Percentiles rank a stretch among this genome's conserved stretches.
Conservation (phyloP, 805 yeast species). For the Teunomyces cretensis region DNA sequence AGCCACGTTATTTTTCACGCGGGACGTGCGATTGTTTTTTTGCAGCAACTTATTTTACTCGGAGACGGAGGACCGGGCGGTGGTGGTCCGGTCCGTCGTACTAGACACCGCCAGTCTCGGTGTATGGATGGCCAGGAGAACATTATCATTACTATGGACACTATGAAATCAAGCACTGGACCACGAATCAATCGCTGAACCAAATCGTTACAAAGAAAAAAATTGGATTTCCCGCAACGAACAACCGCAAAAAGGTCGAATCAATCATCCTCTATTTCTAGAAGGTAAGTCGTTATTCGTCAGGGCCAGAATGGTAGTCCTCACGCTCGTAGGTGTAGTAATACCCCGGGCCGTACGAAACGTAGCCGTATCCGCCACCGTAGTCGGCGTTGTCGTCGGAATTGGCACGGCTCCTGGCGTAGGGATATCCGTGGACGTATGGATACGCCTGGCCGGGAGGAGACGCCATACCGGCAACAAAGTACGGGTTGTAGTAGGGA, state of each 20-base stretch:
- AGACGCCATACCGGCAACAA: background rate
- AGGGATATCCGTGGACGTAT: background rate
- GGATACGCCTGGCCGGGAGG: background rate
- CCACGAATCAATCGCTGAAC: too few species aligned
- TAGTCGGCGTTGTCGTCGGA: background rate
- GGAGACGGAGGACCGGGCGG: too few species aligned
- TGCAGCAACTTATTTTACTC: too few species aligned
- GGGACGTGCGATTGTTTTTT: too few species aligned
- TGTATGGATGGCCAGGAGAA: too few species aligned
- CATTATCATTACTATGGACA: too few species aligned
- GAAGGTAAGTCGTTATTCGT: background rate
- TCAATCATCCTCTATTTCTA: background rate
- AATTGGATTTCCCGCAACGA: too few species aligned
- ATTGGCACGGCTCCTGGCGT: background rate
- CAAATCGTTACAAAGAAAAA: background rate
- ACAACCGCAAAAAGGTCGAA: too few species aligned
- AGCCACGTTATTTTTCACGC: too few species aligned
- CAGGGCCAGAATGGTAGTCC: background rate
- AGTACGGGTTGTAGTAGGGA: constrained; percentile 12
- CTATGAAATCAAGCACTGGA: too few species aligned
- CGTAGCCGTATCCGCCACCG: background rate
- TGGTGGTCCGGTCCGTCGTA: too few species aligned
- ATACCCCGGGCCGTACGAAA: background rate
- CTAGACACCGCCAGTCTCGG: too few species aligned
- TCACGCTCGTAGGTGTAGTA: constrained; percentile 3